Conservation (phyloP, 495 filamentous ascomycete species). For the Neurospora sp. region DNA sequence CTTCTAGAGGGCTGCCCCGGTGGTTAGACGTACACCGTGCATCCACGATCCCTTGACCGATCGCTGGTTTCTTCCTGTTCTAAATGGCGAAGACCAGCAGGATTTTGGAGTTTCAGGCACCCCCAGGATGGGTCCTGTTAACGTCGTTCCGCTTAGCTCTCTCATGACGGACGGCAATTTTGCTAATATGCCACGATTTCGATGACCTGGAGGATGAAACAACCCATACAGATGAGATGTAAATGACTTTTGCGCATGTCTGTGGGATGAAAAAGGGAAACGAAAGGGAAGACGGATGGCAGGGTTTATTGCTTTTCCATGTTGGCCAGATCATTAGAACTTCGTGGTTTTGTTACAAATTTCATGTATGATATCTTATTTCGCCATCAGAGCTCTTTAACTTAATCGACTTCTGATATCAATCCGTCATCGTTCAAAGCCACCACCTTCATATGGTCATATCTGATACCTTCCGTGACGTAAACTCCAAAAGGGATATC, state of each 20-base stretch:
- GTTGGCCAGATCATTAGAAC: background rate
- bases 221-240: background rate
- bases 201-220: background rate
- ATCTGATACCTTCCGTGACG: background rate
- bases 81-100: background rate
- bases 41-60: conserved; percentile 11
- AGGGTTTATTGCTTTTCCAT: background rate
- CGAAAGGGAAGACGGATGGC: background rate
- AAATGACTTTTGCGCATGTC: background rate
- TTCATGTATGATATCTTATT: background rate
- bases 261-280: background rate
- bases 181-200: background rate
- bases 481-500: background rate
- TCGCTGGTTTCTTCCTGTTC: conserved; percentile 14
- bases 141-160: background rate
- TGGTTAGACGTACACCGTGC: conserved; percentile 9
- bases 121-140: background rate
- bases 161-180: background rate
- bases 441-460: background rate
- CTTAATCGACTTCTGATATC: background rate
- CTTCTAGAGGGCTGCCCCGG: conserved; percentile 28
- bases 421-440: background rate
- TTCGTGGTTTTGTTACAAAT: background rate
- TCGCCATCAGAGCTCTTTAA: background rate
- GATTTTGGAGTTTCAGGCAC: background rate